Evolutionary conservation across 495 filamentous ascomycete genomes (phyloP), one percentile per base, ranked within the genome.

Genomic region (Darksidea phi): DNA sequence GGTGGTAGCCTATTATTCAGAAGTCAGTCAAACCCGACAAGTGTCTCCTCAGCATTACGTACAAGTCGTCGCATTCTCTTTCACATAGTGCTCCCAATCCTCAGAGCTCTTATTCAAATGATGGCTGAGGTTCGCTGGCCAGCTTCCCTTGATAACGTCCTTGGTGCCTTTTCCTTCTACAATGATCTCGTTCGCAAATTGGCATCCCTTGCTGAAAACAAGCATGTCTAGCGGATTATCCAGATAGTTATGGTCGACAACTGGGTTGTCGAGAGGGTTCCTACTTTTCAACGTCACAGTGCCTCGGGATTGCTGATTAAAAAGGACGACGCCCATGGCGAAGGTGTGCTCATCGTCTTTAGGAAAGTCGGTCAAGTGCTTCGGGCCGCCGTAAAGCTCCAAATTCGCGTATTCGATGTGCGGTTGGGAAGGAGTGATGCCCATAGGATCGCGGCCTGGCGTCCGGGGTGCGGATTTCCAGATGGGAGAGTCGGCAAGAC

Each of bases 181-280:
- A 25, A 81, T 76, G 59, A 84, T 78, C 61, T 84, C 80, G 61
- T 82, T 83, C 0, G 70, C 80, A 26, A 54, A 50, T 17, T 42
- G 17, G 26, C 62, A 65, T 15, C 13, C 62, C 50, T 79, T 73
- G 43, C 72, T 57, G 32, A 61, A 15, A 6, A 49, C 54, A 18
- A 48, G 17, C 20, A 56, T 49, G 45, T 70, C 68, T 17, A 68
- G 56, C 17, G 56, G 57, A 26, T 70, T 24, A 0, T 69, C 64
- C 1, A 89, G 72, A 65, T 82, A 84, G 24, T 75, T 76, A 0
- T 84, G 82, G 63, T 88, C 78, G 60, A 87, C 84, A 0, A 77
- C 58, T 0, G 84, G 78, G 17, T 80, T 78, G 6, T 75, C 80
- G 5, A 70, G 54, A 0, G 84, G 84, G 68, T 88, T 72, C 0